Conservation (phyloP, 257 asterid genomes). For the Anisodus tanguticus region DNA sequence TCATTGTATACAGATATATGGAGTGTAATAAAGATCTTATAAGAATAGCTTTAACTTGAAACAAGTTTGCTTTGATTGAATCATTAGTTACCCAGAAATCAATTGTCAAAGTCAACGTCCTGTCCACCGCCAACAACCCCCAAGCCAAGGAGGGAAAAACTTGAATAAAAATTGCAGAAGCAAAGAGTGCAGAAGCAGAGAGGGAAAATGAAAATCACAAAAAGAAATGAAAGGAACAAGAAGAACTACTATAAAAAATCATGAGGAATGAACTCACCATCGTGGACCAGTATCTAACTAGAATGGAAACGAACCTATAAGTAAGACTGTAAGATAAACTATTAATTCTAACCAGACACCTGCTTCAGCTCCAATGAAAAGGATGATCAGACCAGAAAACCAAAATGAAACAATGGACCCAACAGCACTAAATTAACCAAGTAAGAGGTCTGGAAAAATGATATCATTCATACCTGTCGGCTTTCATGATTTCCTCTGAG, state of each 20-base stretch:
- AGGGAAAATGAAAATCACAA: neutral
- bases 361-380: neutral
- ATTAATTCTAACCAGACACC: slow-evolving; percentile 15
- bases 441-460: neutral
- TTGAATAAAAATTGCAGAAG: too few species aligned
- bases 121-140: neutral
- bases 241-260: neutral
- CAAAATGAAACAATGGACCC: neutral
- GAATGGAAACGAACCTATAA: neutral
- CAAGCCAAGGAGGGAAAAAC: neutral
- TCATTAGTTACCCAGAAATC: neutral
- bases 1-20: neutral
- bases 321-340: neutral
- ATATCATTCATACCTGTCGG: slow-evolving; percentile 32
- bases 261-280: slow-evolving; percentile 19
- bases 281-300: neutral
- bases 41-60: neutral
- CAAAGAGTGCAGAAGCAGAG: too few species aligned
- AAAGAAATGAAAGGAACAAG: slow-evolving; percentile 7
- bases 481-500: slow-evolving; percentile 42
- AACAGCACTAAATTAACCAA: neutral
- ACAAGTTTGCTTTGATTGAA: neutral
- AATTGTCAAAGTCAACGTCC: neutral
- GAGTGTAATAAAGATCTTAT: neutral
- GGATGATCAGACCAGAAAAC: slow-evolving; percentile 4